Conservation (phyloP, 495 filamentous ascomycete genomes). For the Tuber brumale region DNA sequence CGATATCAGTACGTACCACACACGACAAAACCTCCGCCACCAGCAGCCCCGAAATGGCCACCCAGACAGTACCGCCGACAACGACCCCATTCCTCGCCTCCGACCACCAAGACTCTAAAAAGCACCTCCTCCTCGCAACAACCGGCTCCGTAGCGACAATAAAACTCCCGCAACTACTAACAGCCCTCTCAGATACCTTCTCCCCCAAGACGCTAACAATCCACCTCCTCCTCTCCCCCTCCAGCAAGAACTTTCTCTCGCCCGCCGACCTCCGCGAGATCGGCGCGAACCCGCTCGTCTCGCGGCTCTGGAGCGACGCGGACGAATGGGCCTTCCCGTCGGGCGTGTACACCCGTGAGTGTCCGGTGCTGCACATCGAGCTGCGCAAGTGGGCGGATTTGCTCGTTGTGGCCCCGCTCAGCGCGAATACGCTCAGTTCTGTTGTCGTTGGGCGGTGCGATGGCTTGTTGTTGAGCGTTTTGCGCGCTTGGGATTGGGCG, state of each 20-base stretch:
- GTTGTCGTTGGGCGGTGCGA: constrained; percentile 61
- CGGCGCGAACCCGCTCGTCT: constrained; percentile 48
- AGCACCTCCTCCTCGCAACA: constrained; percentile 70
- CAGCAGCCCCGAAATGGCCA: background rate
- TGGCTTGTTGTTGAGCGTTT: constrained; percentile 60
- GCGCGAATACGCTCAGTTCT: constrained; percentile 76
- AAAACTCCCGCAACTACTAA: constrained; percentile 70
- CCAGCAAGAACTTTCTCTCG: constrained; percentile 64
- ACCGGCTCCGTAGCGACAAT: constrained; percentile 80
- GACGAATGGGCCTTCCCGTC: constrained; percentile 78
- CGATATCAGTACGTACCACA: background rate
- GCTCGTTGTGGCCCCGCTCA: constrained; percentile 70
- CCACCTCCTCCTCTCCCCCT: constrained; percentile 67
- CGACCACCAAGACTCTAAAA: constrained; percentile 11
- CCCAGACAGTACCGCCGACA: background rate
- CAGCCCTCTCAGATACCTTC: constrained; percentile 50
- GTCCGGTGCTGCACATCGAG: constrained; percentile 77
- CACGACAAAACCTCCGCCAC: background rate
- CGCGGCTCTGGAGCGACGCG: constrained; percentile 50
- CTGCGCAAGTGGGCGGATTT: constrained; percentile 72
- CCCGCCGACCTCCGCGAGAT: constrained; percentile 55
- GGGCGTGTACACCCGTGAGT: constrained; percentile 50
- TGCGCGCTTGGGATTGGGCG: constrained; percentile 74
- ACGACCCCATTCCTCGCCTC: constrained; percentile 10
- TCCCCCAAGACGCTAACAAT: constrained; percentile 54